phyloP scores from a whole-genome alignment of 805 yeast species.

The Metschnikowia corniflorae region DNA sequence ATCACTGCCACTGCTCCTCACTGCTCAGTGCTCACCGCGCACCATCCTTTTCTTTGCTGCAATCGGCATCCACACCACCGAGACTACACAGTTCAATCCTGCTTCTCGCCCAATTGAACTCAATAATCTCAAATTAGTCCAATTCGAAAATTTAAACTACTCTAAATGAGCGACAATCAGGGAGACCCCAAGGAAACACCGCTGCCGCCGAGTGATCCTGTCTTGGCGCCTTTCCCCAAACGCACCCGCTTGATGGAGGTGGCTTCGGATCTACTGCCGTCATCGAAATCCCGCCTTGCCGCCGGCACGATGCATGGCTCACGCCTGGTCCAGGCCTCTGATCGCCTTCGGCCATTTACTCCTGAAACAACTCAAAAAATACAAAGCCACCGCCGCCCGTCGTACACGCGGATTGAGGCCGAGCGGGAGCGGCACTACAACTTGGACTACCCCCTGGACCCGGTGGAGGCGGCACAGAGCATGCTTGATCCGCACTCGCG shows the following conservation, averaged over 20 bases:
- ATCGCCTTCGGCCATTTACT: slow-evolving; percentile 20
- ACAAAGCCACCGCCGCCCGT: slow-evolving; percentile 25
- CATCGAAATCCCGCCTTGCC: background rate
- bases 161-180: too few relatives aligned
- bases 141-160: too few relatives aligned
- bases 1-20: too few relatives aligned
- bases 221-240: slow-evolving; percentile 2
- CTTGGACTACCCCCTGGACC: slow-evolving; percentile 50
- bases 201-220: background rate
- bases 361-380: slow-evolving; percentile 19
- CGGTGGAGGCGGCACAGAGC: slow-evolving; percentile 22
- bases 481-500: slow-evolving; percentile 36
- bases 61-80: too few relatives aligned
- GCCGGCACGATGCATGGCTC: too few relatives aligned
- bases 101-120: too few relatives aligned
- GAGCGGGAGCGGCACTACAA: slow-evolving; percentile 38
- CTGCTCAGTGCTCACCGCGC: too few relatives aligned
- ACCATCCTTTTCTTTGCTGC: too few relatives aligned
- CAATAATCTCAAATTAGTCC: too few relatives aligned
- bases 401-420: slow-evolving; percentile 28
- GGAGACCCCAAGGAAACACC: too few relatives aligned
- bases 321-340: background rate
- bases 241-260: slow-evolving; percentile 2
- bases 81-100: too few relatives aligned
- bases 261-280: background rate